Percentiles rank a stretch among this genome's conserved stretches.
Conservation (phyloP, 148 eudicot species). For the Dysphania ambrosioides region DNA sequence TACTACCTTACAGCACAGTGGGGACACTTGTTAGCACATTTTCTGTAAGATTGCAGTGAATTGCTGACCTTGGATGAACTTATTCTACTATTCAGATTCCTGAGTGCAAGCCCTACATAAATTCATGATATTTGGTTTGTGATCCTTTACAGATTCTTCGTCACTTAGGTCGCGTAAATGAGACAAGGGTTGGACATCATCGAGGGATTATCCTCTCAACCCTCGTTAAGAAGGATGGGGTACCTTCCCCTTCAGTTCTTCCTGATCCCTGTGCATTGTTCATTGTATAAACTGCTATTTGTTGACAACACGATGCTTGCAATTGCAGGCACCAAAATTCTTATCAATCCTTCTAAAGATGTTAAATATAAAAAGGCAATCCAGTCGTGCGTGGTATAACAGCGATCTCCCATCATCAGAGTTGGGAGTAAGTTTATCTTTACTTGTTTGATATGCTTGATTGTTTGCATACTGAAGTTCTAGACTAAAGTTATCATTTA, state of each 20-base stretch:
- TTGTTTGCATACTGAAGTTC: slow-evolving; percentile 1
- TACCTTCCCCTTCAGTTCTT: slow-evolving; percentile 3
- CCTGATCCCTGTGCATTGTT: not conserved
- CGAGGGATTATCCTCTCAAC: slow-evolving; percentile 66
- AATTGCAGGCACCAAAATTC: slow-evolving; percentile 12
- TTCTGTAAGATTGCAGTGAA: not conserved
- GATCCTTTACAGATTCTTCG: slow-evolving; percentile 63
- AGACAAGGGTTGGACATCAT: slow-evolving; percentile 76
- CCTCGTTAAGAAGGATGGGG: slow-evolving; percentile 39
- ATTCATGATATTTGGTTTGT: not conserved
- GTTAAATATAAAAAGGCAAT: slow-evolving; percentile 2
- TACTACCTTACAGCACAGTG: not conserved
- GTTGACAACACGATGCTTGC: not conserved
- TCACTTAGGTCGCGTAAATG: slow-evolving; percentile 83
- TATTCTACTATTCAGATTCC: not conserved
- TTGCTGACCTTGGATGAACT: not conserved
- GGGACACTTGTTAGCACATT: not conserved
- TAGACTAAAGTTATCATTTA: not conserved
- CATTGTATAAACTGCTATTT: not conserved
- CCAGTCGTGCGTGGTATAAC: slow-evolving; percentile 8
- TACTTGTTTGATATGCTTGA: not conserved
- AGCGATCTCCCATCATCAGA: slow-evolving; percentile 5
- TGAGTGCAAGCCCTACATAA: not conserved
- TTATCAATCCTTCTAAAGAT: not conserved
- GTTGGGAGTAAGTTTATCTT: slow-evolving; percentile 21